Conservation (phyloP, 1,284 basidiomycete species). For the Ganoderma multipileum region DNA sequence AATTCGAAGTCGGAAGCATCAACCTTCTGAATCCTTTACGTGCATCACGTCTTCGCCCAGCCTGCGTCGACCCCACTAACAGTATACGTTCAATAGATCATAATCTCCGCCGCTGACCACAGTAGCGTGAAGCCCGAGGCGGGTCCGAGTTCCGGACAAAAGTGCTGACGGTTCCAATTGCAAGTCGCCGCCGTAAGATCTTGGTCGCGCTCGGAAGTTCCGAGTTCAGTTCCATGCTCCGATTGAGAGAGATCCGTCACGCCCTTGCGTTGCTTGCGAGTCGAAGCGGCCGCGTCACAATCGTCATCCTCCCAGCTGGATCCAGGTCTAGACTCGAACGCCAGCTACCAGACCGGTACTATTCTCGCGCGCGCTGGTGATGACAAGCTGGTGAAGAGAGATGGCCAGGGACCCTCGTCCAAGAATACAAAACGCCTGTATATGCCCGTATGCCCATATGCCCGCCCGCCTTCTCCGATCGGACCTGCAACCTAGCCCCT, state of each 20-base stretch:
- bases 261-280: neutral
- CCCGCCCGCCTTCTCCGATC: neutral
- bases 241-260: neutral
- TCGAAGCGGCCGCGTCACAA: neutral
- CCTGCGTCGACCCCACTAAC: neutral
- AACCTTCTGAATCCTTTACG: neutral
- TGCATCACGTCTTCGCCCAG: neutral
- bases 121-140: neutral
- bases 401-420: neutral
- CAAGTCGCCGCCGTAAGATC: neutral
- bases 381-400: neutral
- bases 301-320: neutral
- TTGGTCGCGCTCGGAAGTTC: neutral
- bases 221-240: neutral
- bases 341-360: neutral
- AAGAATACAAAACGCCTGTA: neutral
- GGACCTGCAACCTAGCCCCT: slow-evolving; percentile 1
- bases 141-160: neutral
- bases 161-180: neutral
- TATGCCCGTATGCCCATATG: neutral
- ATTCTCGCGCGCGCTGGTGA: neutral
- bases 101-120: neutral
- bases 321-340: neutral
- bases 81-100: neutral
- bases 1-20: neutral